These are phyloP conservation scores for Ganoderma sinense DNA, from an alignment of 1,284 basidiomycete genomes.

Conservation along the genomic window DNA sequence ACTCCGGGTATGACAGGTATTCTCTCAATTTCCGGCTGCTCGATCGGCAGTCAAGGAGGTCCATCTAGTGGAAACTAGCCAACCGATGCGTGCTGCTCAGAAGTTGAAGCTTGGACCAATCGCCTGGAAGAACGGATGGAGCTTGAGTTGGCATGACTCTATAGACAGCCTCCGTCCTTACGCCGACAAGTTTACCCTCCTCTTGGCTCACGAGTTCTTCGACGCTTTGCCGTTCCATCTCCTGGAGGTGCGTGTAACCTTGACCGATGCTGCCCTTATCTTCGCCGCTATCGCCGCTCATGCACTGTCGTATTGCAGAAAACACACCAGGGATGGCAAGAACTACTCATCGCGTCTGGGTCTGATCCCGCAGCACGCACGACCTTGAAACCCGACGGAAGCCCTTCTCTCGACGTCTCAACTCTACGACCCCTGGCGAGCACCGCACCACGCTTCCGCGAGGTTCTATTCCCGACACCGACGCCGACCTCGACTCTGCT, in stretches of 20 bases:
- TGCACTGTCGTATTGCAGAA: slow-evolving; percentile 55
- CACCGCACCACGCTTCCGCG: slow-evolving; percentile 56
- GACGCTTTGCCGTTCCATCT: slow-evolving; percentile 95
- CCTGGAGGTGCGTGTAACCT: slow-evolving; percentile 66
- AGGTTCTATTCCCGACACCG: slow-evolving; percentile 71
- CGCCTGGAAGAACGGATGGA: slow-evolving; percentile 40
- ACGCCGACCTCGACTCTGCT: slow-evolving; percentile 74
- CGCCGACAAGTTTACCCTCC: slow-evolving; percentile 78
- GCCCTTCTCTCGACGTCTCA: slow-evolving; percentile 24
- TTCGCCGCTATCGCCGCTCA: neutral
- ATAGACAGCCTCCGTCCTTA: slow-evolving; percentile 71
- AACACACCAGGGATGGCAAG: slow-evolving; percentile 85
- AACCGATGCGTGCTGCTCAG: slow-evolving; percentile 73
- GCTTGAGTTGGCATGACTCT: slow-evolving; percentile 78
- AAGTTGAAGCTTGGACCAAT: slow-evolving; percentile 54
- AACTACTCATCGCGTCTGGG: slow-evolving; percentile 77
- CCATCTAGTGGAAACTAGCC: slow-evolving; percentile 86
- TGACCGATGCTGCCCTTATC: slow-evolving; percentile 23
- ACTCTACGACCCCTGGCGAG: slow-evolving; percentile 14
- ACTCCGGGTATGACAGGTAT: slow-evolving; percentile 50
- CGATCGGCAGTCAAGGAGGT: slow-evolving; percentile 57
- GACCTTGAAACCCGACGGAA: slow-evolving; percentile 33
- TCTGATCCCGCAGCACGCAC: slow-evolving; percentile 39
- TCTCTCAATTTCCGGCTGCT: slow-evolving; percentile 57
- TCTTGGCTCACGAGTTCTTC: slow-evolving; percentile 98